Base-by-base conservation (phyloP, 306 rosid species). In the Spatholobus suberectus region DNA sequence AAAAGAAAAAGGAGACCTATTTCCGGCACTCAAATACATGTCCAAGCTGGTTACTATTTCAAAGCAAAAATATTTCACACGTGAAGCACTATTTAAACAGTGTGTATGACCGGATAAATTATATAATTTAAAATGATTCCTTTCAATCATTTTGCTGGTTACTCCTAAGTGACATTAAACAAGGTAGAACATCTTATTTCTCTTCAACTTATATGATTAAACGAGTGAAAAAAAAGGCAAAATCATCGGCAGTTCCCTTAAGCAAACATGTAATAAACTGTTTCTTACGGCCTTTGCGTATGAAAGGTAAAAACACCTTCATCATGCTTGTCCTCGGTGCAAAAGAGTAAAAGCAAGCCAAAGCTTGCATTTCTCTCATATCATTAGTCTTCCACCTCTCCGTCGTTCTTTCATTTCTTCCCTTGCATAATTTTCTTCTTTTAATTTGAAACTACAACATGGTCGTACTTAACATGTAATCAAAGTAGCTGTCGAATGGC, bases 361-460 rank as follows among this genome's bases (percentile, higher is more conserved):
- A 74, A 18, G 63, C 8, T 73, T 49, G 46, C 77, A 47, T 72
- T 71, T 40, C 75, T 1, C 69, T 17, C 43, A 47, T n/a, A 49
- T 23, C 40, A 70, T 70, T 44, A 44, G 43, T 49, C 61, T 44
- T 49, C 35, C 13, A 35, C 14, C 43, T 47, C 8, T 72, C 18
- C n/a, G n/a, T n/a, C 21, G 26, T 43, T 71, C 11, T 18, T 20
- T 41, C 17, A 54, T 7, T 52, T 8, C n/a, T 51, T 11, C 29
- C 27, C 11, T 43, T 23, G 14, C 13, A 26, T 14, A 7, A 14
- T 46, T 72, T 47, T 5, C 43, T 34, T 73, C 57, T n/a, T 32
- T 8, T 18, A 29, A 8, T 27, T n/a, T 73, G 44, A 73, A 51
- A 29, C 35, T 52, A 49, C 77, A 51, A 29, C 63, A 73, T 32